Evolutionary conservation across 2,329 filamentous ascomycete species (phyloP).

Genomic region (Cladosporium sphaerospermum): DNA sequence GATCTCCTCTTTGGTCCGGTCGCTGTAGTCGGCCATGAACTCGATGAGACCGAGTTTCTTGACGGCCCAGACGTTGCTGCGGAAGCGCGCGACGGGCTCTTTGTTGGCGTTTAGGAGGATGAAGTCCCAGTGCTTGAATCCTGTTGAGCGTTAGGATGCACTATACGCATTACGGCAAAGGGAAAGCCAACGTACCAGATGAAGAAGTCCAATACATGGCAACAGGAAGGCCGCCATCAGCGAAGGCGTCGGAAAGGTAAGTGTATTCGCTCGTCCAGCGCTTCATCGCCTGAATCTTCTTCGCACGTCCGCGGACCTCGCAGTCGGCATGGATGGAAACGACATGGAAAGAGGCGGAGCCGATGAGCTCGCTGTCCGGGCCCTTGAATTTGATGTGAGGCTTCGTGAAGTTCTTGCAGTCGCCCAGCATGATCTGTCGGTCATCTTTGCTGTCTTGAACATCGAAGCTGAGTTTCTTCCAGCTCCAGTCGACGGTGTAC

Average conservation of each 20-base stretch:
- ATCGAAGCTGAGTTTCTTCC: slow-evolving; percentile 3
- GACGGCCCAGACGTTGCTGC: slow-evolving; percentile 8
- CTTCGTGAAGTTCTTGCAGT: slow-evolving; percentile 3
- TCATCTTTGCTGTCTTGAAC: not conserved
- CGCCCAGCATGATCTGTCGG: slow-evolving; percentile 2
- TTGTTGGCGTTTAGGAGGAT: slow-evolving; percentile 8
- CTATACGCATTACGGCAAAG: not conserved
- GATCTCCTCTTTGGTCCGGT: slow-evolving; percentile 10
- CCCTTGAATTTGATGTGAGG: not conserved
- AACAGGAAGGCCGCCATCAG: not conserved
- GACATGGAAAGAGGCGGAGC: slow-evolving; percentile 3
- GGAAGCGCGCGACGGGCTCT: slow-evolving; percentile 10
- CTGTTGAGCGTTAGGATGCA: not conserved
- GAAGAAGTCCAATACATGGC: slow-evolving; percentile 7
- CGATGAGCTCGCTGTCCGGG: not conserved
- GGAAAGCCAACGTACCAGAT: not conserved
- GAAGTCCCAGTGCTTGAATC: slow-evolving; percentile 13
- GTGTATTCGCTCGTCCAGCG: slow-evolving; percentile 3
- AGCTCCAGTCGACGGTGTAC: slow-evolving; percentile 3
- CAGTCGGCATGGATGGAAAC: slow-evolving; percentile 10
- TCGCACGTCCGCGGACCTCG: not conserved
- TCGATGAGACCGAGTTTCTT: slow-evolving; percentile 11
- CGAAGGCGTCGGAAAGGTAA: slow-evolving; percentile 5
- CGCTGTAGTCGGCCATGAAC: slow-evolving; percentile 7
- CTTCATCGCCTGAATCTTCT: slow-evolving; percentile 7